Conservation (phyloP, 2,329 filamentous ascomycete genomes). For the Lachnellula arida region DNA sequence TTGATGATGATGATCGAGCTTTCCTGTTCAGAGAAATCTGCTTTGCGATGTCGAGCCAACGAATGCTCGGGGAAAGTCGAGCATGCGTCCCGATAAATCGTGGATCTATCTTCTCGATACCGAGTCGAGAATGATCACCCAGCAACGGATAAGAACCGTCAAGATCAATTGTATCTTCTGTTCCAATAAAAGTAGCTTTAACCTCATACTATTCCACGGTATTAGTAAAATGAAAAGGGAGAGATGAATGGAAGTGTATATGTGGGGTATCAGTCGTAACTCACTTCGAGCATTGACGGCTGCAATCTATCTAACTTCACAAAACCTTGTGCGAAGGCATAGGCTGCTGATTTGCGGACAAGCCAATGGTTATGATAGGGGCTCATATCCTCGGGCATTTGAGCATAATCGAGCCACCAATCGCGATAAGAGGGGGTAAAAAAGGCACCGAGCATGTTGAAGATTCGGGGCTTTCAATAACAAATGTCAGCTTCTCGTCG, state of each 20-base stretch:
- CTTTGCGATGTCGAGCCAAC: not conserved
- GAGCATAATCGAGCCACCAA: constrained; percentile 1
- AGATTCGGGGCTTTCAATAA: not conserved
- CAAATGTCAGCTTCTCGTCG: not conserved
- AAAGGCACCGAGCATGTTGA: constrained; percentile 1
- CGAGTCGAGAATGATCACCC: constrained; percentile 1
- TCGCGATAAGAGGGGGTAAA: constrained; percentile 1
- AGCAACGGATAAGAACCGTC: not conserved
- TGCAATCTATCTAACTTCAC: constrained; percentile 1
- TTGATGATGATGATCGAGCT: not conserved
- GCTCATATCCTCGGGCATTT: not conserved
- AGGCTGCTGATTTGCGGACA: not conserved
- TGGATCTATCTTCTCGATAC: not conserved
- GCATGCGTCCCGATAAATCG: constrained; percentile 1
- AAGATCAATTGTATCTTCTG: not conserved
- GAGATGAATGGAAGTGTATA: not conserved
- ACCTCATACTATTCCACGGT: not conserved
- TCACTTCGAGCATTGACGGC: constrained; percentile 1
- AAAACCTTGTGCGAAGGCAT: not conserved
- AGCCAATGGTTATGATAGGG: constrained; percentile 2
- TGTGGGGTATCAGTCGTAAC: not conserved
- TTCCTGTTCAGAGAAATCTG: not conserved
- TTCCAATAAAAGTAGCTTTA: not conserved
- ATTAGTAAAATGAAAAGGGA: not conserved
- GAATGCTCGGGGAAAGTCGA: not conserved